Evolutionary conservation across 345 rosid species (phyloP).

Genomic region (Brassica rapa): DNA sequence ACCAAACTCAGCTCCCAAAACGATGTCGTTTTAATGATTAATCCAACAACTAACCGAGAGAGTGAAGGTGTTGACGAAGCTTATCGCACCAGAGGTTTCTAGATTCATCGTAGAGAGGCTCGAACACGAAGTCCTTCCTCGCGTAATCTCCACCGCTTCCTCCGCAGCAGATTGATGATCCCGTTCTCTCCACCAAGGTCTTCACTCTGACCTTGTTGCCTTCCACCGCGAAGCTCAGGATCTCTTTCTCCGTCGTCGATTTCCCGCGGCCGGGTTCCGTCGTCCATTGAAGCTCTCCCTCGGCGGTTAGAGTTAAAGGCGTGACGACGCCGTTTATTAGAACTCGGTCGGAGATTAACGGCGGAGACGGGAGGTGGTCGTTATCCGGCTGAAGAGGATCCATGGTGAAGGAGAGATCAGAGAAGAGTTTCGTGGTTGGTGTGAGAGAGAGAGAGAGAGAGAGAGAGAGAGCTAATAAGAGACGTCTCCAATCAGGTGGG

Average conservation of each 20-base stretch:
- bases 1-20: neutral
- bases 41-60: slow-evolving; percentile 56
- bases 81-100: slow-evolving; percentile 59
- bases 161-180: slow-evolving; percentile 51
- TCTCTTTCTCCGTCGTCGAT: slow-evolving; percentile 55
- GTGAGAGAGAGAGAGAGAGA: neutral
- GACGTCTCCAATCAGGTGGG: slow-evolving; percentile 6
- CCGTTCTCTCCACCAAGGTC: slow-evolving; percentile 45
- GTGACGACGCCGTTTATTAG: slow-evolving; percentile 45
- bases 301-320: slow-evolving; percentile 50
- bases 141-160: slow-evolving; percentile 47
- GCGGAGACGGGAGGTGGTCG: neutral
- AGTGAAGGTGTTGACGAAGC: slow-evolving; percentile 56
- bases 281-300: slow-evolving; percentile 65
- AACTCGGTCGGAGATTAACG: slow-evolving; percentile 52
- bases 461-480: neutral
- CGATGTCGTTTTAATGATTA: neutral
- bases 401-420: slow-evolving; percentile 25
- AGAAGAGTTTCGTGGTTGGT: neutral
- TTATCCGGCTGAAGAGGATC: slow-evolving; percentile 35
- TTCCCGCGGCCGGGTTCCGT: slow-evolving; percentile 44
- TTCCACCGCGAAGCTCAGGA: slow-evolving; percentile 66
- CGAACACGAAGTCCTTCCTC: slow-evolving; percentile 75
- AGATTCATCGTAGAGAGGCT: slow-evolving; percentile 62
- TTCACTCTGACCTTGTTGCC: slow-evolving; percentile 59